A percentile compares a stretch with the other conserved stretches of the same genome.
Conservation (phyloP, 2,329 filamentous ascomycete species). For the Xylariales sp. region DNA sequence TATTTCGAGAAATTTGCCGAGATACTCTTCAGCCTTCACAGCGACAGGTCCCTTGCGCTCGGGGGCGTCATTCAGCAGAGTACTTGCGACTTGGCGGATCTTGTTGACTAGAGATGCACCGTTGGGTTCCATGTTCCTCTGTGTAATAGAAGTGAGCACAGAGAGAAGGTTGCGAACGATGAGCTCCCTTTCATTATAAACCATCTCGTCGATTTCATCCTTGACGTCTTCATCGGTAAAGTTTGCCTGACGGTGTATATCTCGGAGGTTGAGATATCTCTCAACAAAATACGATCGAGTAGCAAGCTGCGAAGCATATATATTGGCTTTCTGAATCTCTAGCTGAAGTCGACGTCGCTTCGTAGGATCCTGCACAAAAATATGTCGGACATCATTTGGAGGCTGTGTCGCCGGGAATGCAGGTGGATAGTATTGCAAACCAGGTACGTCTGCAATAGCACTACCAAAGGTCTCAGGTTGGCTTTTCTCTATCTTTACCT, state of each 20-base stretch:
- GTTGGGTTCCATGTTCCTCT: constrained; percentile 78
- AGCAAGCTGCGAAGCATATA: constrained; percentile 75
- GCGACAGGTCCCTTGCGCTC: constrained; percentile 49
- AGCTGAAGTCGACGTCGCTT: constrained; percentile 62
- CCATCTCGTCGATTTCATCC: constrained; percentile 50
- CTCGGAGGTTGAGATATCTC: constrained; percentile 74
- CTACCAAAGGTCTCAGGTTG: constrained; percentile 21
- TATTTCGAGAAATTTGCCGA: constrained; percentile 40
- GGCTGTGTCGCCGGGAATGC: constrained; percentile 42
- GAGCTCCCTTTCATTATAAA: constrained; percentile 72
- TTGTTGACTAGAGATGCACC: constrained; percentile 69
- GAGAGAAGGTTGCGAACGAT: constrained; percentile 76
- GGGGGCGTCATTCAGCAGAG: constrained; percentile 59
- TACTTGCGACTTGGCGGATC: constrained; percentile 79
- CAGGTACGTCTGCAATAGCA: constrained; percentile 32
- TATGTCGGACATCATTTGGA: constrained; percentile 44
- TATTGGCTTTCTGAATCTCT: constrained; percentile 90
- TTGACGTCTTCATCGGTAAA: constrained; percentile 7
- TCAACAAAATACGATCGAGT: constrained; percentile 84
- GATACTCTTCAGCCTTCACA: constrained; percentile 38
- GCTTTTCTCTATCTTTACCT: constrained; percentile 42
- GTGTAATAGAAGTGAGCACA: constrained; percentile 72
- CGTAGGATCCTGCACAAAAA: constrained; percentile 43
- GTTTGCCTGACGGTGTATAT: constrained; percentile 48
- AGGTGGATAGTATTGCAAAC: constrained; percentile 49